A percentile compares a stretch with the other conserved stretches of the same genome.
Conservation (phyloP, 306 rosid genomes). For the Cicer chorassanicum region DNA sequence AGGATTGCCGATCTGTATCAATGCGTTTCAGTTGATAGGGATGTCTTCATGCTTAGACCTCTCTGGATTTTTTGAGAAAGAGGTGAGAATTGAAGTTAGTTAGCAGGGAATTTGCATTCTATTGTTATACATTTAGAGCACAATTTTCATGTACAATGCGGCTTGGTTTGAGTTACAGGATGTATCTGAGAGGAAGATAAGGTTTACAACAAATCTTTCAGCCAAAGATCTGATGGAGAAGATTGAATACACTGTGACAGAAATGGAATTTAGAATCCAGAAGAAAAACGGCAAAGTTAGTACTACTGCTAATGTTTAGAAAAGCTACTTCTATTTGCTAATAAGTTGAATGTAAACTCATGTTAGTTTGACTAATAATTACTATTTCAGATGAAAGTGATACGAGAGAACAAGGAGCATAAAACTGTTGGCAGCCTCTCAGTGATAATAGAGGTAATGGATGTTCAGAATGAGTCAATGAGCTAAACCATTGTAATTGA, state of each 20-base stretch:
- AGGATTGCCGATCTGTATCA: conserved; percentile 63
- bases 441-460: conserved; percentile 73
- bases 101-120: background rate
- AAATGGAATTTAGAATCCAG: conserved; percentile 77
- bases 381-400: conserved; percentile 73
- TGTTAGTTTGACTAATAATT: conserved; percentile 12
- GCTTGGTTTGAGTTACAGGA: conserved; percentile 58
- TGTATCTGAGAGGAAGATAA: conserved; percentile 88
- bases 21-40: conserved; percentile 93
- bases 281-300: conserved; percentile 87
- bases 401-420: conserved; percentile 58
- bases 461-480: background rate
- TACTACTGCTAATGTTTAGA: conserved; percentile 10
- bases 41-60: conserved; percentile 94
- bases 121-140: background rate
- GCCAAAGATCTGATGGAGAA: conserved; percentile 68
- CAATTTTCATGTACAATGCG: background rate
- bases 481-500: background rate
- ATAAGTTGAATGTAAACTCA: conserved; percentile 33
- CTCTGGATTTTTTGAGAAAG: conserved; percentile 93
- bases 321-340: conserved; percentile 8
- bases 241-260: conserved; percentile 70
- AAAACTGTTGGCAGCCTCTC: conserved; percentile 65
- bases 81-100: conserved; percentile 58
- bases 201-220: conserved; percentile 82